Percentiles rank a stretch among this genome's conserved stretches.
These are phyloP conservation scores for Neurospora sp. DNA, from an alignment of 495 filamentous ascomycete species.

Conservation along the genomic window DNA sequence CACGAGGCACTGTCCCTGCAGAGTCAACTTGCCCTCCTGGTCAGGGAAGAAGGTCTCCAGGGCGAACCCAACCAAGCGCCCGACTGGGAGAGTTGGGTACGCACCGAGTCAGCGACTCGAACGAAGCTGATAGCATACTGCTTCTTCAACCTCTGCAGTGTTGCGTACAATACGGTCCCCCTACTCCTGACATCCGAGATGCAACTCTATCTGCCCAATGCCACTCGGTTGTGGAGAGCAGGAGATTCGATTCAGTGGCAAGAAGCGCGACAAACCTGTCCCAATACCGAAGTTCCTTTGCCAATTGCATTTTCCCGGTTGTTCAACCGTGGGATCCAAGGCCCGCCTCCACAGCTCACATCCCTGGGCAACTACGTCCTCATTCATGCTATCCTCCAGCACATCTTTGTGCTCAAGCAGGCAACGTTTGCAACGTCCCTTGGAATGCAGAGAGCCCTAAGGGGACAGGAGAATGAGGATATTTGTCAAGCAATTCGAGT, in stretches of 20 bases:
- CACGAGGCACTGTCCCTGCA: constrained; percentile 45
- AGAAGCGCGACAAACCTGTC: constrained; percentile 33
- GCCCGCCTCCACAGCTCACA: constrained; percentile 42
- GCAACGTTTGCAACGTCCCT: constrained; percentile 40
- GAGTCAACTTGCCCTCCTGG: constrained; percentile 41
- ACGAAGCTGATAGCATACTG: constrained; percentile 50
- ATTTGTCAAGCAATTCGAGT: constrained; percentile 49
- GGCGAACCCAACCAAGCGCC: constrained; percentile 27
- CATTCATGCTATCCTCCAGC: constrained; percentile 59
- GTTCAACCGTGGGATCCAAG: constrained; percentile 35
- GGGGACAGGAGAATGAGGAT: constrained; percentile 44
- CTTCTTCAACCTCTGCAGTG: constrained; percentile 50
- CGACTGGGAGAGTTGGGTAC: constrained; percentile 52
- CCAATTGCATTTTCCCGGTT: constrained; percentile 40
- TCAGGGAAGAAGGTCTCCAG: constrained; percentile 44
- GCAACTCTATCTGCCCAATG: constrained; percentile 48
- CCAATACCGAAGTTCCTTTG: constrained; percentile 35
- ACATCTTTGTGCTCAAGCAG: constrained; percentile 58
- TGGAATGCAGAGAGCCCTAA: constrained; percentile 34
- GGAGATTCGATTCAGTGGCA: constrained; percentile 42
- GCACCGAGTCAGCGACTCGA: constrained; percentile 40
- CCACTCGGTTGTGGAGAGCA: constrained; percentile 43
- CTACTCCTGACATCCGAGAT: constrained; percentile 53
- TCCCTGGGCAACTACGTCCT: constrained; percentile 58
- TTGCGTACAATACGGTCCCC: constrained; percentile 48